These are phyloP conservation scores for Ormosia semicastrata DNA, from an alignment of 306 rosid genomes.

Conservation along the genomic window DNA sequence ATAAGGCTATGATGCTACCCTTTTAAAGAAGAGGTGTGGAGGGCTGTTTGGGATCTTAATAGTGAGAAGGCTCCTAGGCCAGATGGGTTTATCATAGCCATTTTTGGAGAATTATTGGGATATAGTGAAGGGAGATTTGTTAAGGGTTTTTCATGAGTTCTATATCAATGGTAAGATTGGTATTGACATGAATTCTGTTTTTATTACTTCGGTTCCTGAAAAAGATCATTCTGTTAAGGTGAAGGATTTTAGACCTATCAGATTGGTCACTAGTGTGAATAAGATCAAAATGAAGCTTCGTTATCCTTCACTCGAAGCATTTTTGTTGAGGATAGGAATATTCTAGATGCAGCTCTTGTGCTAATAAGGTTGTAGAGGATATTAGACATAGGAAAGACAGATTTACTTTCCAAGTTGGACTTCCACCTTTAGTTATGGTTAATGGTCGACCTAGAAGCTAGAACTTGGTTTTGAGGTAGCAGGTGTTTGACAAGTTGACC, in stretches of 20 bases:
- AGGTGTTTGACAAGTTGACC: neutral
- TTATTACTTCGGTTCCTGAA: neutral
- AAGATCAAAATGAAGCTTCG: neutral
- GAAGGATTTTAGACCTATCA: neutral
- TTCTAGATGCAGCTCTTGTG: neutral
- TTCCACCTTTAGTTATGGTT: neutral
- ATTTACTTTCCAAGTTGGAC: neutral
- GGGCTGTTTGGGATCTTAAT: neutral
- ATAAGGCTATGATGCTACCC: neutral
- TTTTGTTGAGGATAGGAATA: neutral
- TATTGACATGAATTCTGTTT: neutral
- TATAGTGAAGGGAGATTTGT: neutral
- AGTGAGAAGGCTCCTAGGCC: neutral
- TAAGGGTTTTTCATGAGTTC: neutral
- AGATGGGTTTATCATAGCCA: neutral
- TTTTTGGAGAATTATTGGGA: neutral
- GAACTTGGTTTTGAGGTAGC: neutral
- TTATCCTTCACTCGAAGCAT: neutral
- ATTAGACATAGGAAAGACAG: neutral
- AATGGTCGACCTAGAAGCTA: neutral
- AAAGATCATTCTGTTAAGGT: neutral
- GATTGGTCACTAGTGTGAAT: neutral
- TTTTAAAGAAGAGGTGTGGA: neutral
- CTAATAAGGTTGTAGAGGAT: neutral
- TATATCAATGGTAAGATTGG: neutral